These are phyloP conservation scores for Lipomyces sp. DNA, from an alignment of 805 yeast genomes.

Conservation along the genomic window DNA sequence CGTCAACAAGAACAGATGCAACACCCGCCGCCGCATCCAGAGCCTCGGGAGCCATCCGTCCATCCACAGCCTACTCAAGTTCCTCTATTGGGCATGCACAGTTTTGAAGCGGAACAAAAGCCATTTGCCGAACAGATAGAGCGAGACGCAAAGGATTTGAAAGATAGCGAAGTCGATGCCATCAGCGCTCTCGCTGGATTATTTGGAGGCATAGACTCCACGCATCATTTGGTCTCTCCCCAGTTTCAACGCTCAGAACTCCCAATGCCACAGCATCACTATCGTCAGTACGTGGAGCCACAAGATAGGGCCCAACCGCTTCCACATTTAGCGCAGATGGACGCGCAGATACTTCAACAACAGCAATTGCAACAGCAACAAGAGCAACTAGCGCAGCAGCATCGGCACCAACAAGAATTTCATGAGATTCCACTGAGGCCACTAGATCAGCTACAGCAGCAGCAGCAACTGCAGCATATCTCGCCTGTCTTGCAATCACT, in stretches of 20 bases:
- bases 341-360: not conserved
- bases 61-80: not conserved
- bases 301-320: not conserved
- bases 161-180: constrained; percentile 30
- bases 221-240: not conserved
- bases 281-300: not conserved
- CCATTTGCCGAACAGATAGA: not conserved
- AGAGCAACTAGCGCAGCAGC: constrained; percentile 9
- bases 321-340: no score
- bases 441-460: no score
- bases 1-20: not conserved
- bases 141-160: constrained; percentile 16
- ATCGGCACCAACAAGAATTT: not conserved
- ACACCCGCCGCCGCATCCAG: no score
- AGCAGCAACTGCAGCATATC: no score
- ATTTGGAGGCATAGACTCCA: constrained; percentile 23
- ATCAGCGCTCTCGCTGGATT: constrained; percentile 32
- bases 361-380: constrained; percentile 13
- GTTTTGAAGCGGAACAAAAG: no score
- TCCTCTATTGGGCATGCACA: no score
- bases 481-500: no score
- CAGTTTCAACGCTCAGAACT: not conserved
- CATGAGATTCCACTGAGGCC: no score
- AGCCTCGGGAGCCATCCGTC: not conserved
- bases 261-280: not conserved